These are phyloP conservation scores for Paramecium caudatum DNA, from an alignment of 73 alveolate species.

Conservation along the genomic window DNA sequence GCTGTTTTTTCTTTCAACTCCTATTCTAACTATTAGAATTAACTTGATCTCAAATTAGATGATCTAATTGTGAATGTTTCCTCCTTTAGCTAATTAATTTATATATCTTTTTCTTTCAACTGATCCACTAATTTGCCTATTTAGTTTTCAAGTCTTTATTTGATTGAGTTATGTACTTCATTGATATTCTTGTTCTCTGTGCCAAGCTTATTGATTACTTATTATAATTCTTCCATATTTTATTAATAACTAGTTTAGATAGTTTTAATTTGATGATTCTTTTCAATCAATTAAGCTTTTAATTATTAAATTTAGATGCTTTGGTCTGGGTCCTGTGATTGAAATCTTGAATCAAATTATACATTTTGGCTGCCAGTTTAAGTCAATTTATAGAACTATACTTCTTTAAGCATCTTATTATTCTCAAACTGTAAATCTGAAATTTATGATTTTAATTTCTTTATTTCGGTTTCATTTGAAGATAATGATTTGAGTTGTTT, in stretches of 20 bases:
- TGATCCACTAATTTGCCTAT: background rate
- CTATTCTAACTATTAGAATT: background rate
- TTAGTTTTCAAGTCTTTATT: background rate
- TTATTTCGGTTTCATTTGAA: slow-evolving; percentile 21
- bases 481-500: background rate
- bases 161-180: slow-evolving; percentile 18
- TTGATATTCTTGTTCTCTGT: slow-evolving; percentile 17
- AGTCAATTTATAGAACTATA: background rate
- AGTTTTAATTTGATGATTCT: background rate
- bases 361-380: too few species aligned
- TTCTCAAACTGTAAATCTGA: background rate
- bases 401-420: background rate
- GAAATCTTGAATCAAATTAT: too few species aligned
- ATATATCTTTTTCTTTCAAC: background rate
- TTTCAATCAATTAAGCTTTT: background rate
- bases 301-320: background rate
- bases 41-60: too few species aligned
- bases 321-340: too few species aligned
- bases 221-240: slow-evolving; percentile 13
- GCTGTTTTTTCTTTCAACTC: background rate
- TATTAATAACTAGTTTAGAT: background rate
- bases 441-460: background rate
- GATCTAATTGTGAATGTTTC: too few species aligned
- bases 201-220: background rate
- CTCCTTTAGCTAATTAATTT: background rate